phyloP scores from a whole-genome alignment of 805 yeast genomes.

The Suhomyces kilbournensis region DNA sequence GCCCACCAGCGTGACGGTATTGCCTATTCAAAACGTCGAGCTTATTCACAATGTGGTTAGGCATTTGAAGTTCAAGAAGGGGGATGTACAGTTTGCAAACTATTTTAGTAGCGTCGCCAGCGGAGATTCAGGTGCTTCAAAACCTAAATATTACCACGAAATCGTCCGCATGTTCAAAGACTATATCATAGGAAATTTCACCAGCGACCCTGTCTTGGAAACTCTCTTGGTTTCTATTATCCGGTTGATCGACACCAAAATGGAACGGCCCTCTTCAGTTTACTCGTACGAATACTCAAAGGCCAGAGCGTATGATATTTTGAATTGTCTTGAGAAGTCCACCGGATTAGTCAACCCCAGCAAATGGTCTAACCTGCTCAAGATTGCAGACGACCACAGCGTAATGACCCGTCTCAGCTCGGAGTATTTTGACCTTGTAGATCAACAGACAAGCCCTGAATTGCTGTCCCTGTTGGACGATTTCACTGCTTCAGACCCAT shows the following conservation, averaged over 20 bases:
- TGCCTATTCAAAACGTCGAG: constrained; percentile 22
- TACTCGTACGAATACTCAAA: constrained; percentile 46
- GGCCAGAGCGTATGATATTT: constrained; percentile 51
- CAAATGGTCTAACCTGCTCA: constrained; percentile 46
- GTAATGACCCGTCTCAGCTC: constrained; percentile 43
- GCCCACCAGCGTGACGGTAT: constrained; percentile 32
- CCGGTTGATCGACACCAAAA: constrained; percentile 22
- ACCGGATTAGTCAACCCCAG: constrained; percentile 46
- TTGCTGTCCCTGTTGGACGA: constrained; percentile 8
- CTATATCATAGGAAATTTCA: constrained; percentile 53
- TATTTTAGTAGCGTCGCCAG: constrained; percentile 12
- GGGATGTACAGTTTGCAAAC: constrained; percentile 18
- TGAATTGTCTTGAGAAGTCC: constrained; percentile 27
- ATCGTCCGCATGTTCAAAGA: constrained; percentile 49
- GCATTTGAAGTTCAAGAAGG: constrained; percentile 19
- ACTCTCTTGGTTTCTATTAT: constrained; percentile 39
- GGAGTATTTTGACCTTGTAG: constrained; percentile 31
- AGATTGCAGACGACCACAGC: constrained; percentile 46
- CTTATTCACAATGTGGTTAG: constrained; percentile 13
- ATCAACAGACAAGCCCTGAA: no score
- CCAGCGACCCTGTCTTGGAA: constrained; percentile 44
- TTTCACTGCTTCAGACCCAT: constrained; percentile 30
- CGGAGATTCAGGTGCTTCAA: background rate
- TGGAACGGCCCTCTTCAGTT: background rate
- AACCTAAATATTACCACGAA: constrained; percentile 25